Evolutionary conservation across 495 filamentous ascomycete genomes (phyloP).

Genomic region (Annulohypoxylon moriforme): DNA sequence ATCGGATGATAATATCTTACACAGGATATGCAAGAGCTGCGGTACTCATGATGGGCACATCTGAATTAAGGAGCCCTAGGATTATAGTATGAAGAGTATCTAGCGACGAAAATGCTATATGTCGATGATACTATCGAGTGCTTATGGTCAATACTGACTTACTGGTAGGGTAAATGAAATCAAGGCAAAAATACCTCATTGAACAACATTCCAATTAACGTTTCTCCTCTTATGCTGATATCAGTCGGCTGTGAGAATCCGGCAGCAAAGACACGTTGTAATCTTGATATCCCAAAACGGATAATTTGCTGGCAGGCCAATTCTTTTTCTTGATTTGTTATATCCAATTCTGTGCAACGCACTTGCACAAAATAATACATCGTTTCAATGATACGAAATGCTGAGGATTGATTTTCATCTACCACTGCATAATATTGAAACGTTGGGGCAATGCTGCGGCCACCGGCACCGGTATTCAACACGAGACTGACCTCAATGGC

Average conservation of each 20-base stretch:
- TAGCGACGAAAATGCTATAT: too few species aligned
- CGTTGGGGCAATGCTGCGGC: background rate
- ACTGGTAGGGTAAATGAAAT: too few species aligned
- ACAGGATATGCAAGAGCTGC: background rate
- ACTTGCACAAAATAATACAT: too few species aligned
- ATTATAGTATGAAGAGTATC: too few species aligned
- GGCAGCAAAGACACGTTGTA: background rate
- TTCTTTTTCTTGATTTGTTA: too few species aligned
- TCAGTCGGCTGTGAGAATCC: background rate
- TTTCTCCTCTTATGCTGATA: background rate
- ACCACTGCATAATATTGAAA: background rate
- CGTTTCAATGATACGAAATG: background rate
- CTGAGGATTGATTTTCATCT: background rate
- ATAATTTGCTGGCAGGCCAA: background rate
- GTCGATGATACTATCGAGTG: too few species aligned
- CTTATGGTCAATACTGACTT: too few species aligned
- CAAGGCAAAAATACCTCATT: too few species aligned
- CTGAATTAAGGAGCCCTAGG: too few species aligned
- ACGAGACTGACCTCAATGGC: background rate
- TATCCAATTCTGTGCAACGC: too few species aligned
- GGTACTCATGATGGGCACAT: background rate
- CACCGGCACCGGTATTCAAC: background rate
- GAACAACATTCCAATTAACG: slow-evolving; percentile 1
- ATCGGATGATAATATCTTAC: too few species aligned
- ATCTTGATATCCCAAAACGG: background rate